Conservation (phyloP, 2,329 filamentous ascomycete genomes). For the Keithomyces neogunnii region DNA sequence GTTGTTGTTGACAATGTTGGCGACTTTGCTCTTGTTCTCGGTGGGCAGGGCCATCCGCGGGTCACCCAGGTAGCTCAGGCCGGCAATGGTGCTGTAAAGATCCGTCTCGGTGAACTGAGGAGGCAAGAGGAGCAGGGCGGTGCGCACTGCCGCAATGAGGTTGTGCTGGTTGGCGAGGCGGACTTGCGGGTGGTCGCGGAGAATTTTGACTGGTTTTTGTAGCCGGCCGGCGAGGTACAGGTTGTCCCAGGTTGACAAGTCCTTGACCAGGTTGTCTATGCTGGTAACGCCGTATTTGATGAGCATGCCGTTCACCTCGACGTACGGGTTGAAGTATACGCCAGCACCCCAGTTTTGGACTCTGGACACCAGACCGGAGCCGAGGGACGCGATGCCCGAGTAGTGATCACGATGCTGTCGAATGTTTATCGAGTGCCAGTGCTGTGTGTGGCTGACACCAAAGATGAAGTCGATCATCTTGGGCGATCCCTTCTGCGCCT, state of each 20-base stretch:
- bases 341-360: slow-evolving; percentile 92
- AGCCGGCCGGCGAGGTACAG: slow-evolving; percentile 93
- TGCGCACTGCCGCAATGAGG: slow-evolving; percentile 81
- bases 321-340: slow-evolving; percentile 95
- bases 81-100: slow-evolving; percentile 83
- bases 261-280: slow-evolving; percentile 76
- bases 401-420: slow-evolving; percentile 87
- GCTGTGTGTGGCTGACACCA: slow-evolving; percentile 85
- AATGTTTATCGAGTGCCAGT: slow-evolving; percentile 94
- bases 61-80: slow-evolving; percentile 89
- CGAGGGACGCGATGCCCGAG: slow-evolving; percentile 72
- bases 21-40: slow-evolving; percentile 86
- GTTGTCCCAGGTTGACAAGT: slow-evolving; percentile 86
- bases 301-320: slow-evolving; percentile 87
- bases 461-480: slow-evolving; percentile 99
- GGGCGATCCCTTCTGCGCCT: slow-evolving; percentile 76
- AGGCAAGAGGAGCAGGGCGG: slow-evolving; percentile 79
- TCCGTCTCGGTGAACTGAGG: slow-evolving; percentile 77
- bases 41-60: slow-evolving; percentile 89
- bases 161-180: slow-evolving; percentile 95
- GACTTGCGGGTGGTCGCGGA: slow-evolving; percentile 86
- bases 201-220: slow-evolving; percentile 96
- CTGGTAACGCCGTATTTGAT: slow-evolving; percentile 99
- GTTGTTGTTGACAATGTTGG: slow-evolving; percentile 90
- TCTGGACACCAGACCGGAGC: slow-evolving; percentile 74